These are phyloP conservation scores for Favolaschia claudopus DNA, from an alignment of 768 basidiomycete genomes.

Conservation along the genomic window DNA sequence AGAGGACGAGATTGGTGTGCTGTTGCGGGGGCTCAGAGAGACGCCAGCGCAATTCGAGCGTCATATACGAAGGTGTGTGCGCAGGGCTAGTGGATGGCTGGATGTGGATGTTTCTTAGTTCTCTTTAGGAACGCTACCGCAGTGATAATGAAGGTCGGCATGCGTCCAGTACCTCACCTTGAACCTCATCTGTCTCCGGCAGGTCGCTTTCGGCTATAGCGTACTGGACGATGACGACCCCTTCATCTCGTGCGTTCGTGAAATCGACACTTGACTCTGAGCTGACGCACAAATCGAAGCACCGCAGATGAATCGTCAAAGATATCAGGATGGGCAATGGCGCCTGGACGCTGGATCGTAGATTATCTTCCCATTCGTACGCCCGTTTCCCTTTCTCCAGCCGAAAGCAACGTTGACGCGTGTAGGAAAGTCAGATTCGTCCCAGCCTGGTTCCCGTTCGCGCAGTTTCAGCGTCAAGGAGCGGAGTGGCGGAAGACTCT, in stretches of 20 bases:
- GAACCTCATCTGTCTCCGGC: slow-evolving; percentile 9
- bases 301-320: slow-evolving; percentile 48
- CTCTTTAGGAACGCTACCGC: slow-evolving; percentile 43
- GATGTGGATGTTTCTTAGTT: neutral
- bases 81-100: neutral
- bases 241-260: slow-evolving; percentile 38
- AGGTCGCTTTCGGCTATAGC: slow-evolving; percentile 45
- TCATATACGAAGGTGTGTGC: slow-evolving; percentile 47
- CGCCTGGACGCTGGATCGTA: slow-evolving; percentile 53
- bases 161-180: too few relatives aligned
- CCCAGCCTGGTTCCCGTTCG: slow-evolving; percentile 59
- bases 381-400: neutral
- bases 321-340: slow-evolving; percentile 48
- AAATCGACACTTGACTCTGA: too few relatives aligned
- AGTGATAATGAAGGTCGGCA: slow-evolving; percentile 51
- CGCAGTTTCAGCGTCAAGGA: slow-evolving; percentile 55
- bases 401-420: neutral
- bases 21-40: slow-evolving; percentile 42
- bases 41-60: slow-evolving; percentile 40
- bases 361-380: slow-evolving; percentile 50
- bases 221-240: slow-evolving; percentile 42
- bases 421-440: slow-evolving; percentile 50
- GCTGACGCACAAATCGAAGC: neutral
- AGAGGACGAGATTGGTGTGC: slow-evolving; percentile 41
- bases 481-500: slow-evolving; percentile 47